These are phyloP conservation scores for Geum urbanum DNA, from an alignment of 306 rosid genomes.

Conservation along the genomic window DNA sequence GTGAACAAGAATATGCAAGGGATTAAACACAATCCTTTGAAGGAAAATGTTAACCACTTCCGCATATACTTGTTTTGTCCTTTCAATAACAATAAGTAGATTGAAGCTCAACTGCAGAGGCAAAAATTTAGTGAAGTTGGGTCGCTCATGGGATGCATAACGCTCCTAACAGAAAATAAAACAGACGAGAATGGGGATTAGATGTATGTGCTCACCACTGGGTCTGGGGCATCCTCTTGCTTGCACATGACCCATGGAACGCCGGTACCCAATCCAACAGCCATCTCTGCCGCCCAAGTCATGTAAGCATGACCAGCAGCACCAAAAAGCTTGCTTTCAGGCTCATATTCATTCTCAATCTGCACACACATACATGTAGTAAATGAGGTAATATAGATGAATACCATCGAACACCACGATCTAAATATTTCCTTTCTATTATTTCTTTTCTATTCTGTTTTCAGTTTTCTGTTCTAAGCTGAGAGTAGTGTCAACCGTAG, in stretches of 20 bases:
- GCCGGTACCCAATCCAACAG: conserved; percentile 68
- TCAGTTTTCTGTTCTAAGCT: conserved; percentile 2
- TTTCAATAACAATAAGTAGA: not conserved
- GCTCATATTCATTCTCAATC: conserved; percentile 93
- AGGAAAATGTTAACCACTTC: not conserved
- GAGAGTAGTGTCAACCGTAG: too few relatives aligned
- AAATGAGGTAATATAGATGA: not conserved
- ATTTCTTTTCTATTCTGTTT: not conserved
- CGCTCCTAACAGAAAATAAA: not conserved
- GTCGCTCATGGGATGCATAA: not conserved
- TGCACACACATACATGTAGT: conserved; percentile 24
- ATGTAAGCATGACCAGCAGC: conserved; percentile 79
- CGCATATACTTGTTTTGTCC: not conserved
- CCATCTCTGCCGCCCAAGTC: conserved; percentile 89
- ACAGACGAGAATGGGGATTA: not conserved
- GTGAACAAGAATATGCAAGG: conserved; percentile 14
- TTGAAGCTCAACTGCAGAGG: not conserved
- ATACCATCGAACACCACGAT: too few relatives aligned
- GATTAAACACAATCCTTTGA: not conserved
- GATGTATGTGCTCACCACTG: conserved; percentile 21
- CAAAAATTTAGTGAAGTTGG: not conserved
- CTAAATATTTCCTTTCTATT: not conserved
- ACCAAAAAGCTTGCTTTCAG: conserved; percentile 77
- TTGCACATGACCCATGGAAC: conserved; percentile 99
- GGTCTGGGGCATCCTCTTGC: conserved; percentile 94